Conservation (phyloP, 345 rosid genomes). For the Corchorus capsularis region DNA sequence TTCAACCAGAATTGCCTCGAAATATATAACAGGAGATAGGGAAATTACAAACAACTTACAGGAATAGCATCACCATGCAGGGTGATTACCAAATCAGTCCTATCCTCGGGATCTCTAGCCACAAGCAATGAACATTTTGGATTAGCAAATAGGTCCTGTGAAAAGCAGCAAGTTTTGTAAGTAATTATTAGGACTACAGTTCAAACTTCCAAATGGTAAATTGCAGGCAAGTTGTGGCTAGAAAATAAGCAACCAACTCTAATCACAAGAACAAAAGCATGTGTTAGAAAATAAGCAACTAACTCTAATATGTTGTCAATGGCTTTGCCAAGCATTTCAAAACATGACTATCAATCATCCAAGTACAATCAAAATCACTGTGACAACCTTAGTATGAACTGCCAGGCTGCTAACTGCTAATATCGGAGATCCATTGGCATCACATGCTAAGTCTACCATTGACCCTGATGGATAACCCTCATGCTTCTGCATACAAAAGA, state of each 20-base stretch:
- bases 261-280: not conserved
- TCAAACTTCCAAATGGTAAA: not conserved
- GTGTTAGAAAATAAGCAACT: not conserved
- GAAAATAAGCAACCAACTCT: constrained; percentile 11
- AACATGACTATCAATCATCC: not conserved
- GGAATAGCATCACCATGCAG: constrained; percentile 81
- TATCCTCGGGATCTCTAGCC: constrained; percentile 83
- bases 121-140: constrained; percentile 89
- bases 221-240: not conserved
- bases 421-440: constrained; percentile 80
- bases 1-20: not conserved
- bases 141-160: constrained; percentile 80
- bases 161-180: constrained; percentile 25
- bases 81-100: constrained; percentile 81
- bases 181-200: constrained; percentile 1
- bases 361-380: constrained; percentile 13
- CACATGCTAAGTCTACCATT: constrained; percentile 92
- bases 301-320: not conserved
- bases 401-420: constrained; percentile 87
- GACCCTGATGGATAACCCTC: constrained; percentile 93
- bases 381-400: constrained; percentile 73
- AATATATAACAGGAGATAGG: not conserved
- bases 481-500: constrained; percentile 51
- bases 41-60: constrained; percentile 45
- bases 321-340: not conserved